A percentile compares a stretch with the other conserved stretches of the same genome.
These are phyloP conservation scores for Saturnispora silvae DNA, from an alignment of 805 yeast species.

Conservation along the genomic window DNA sequence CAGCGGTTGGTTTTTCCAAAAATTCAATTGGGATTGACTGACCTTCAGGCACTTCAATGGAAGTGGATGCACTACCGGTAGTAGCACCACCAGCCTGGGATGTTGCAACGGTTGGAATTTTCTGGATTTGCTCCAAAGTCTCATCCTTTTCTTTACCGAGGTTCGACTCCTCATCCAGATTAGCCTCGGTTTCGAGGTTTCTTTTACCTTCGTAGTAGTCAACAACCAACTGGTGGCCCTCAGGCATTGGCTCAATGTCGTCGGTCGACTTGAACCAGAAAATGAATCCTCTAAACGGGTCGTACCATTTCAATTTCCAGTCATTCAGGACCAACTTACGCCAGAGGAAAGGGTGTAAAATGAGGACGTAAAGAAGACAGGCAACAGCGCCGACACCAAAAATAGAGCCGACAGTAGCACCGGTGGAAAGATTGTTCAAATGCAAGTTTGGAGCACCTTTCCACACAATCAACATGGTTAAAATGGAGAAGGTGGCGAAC, in stretches of 20 bases:
- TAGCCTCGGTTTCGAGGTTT: not conserved
- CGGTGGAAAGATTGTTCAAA: constrained; percentile 40
- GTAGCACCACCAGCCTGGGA: not conserved
- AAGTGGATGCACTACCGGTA: constrained; percentile 7
- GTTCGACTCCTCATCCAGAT: constrained; percentile 1
- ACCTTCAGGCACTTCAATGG: not conserved
- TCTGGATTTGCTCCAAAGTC: constrained; percentile 12
- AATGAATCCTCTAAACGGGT: constrained; percentile 46
- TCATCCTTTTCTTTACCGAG: constrained; percentile 16
- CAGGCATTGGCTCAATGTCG: constrained; percentile 58
- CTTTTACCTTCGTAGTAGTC: constrained; percentile 62
- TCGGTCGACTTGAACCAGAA: constrained; percentile 44
- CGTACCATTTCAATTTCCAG: constrained; percentile 54
- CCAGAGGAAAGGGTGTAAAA: constrained; percentile 50
- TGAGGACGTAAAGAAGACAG: constrained; percentile 36
- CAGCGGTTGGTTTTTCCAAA: constrained; percentile 11
- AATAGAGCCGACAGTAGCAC: constrained; percentile 47
- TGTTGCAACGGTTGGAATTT: constrained; percentile 9
- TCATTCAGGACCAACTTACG: constrained; percentile 53
- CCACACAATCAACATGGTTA: constrained; percentile 73
- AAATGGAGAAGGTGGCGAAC: constrained; percentile 45
- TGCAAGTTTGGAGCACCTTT: constrained; percentile 66
- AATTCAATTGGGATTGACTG: not conserved
- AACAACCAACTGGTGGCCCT: constrained; percentile 40
- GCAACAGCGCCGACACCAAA: constrained; percentile 59